A percentile compares a stretch with the other conserved stretches of the same genome.
Evolutionary conservation across 1,139 yeast genomes (phyloP).

Genomic region (Candida sp.): DNA sequence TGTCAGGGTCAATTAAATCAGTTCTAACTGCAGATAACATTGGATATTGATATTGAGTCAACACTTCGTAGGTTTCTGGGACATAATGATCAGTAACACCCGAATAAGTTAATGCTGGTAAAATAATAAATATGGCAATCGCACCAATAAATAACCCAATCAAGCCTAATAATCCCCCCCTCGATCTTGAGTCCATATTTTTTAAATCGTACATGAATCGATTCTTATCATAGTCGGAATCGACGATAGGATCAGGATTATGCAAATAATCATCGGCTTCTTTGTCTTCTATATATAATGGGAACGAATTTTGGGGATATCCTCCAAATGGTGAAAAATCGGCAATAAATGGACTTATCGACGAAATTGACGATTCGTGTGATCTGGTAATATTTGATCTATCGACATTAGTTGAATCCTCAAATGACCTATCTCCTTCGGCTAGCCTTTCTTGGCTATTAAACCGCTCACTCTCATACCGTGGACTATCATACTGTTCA

Average conservation of each 20-base stretch:
- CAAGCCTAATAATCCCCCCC: slow-evolving; percentile 60
- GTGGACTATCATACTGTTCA: not conserved
- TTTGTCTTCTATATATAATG: slow-evolving; percentile 82
- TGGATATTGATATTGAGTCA: slow-evolving; percentile 60
- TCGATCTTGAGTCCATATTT: slow-evolving; percentile 56
- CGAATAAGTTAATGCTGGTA: slow-evolving; percentile 76
- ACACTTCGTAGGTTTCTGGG: slow-evolving; percentile 38
- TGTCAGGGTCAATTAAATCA: slow-evolving; percentile 69
- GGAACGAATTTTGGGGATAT: slow-evolving; percentile 87
- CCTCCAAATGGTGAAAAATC: slow-evolving; percentile 89
- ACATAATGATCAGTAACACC: slow-evolving; percentile 45
- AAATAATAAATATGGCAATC: slow-evolving; percentile 58
- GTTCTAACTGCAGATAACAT: slow-evolving; percentile 61
- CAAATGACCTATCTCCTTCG: not conserved
- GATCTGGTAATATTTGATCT: not conserved
- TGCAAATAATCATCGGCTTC: slow-evolving; percentile 92
- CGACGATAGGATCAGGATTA: slow-evolving; percentile 90
- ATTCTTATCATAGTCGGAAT: slow-evolving; percentile 73
- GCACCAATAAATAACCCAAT: slow-evolving; percentile 55
- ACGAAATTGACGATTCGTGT: not conserved
- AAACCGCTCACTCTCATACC: not conserved
- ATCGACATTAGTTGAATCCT: not conserved
- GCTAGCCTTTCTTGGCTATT: not conserved
- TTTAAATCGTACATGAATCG: slow-evolving; percentile 59
- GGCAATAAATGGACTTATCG: slow-evolving; percentile 7